Percentiles rank a stretch among this genome's conserved stretches.
phyloP scores from a whole-genome alignment of 176 grass and related monocot genomes.

The Aegilops sharonensis region DNA sequence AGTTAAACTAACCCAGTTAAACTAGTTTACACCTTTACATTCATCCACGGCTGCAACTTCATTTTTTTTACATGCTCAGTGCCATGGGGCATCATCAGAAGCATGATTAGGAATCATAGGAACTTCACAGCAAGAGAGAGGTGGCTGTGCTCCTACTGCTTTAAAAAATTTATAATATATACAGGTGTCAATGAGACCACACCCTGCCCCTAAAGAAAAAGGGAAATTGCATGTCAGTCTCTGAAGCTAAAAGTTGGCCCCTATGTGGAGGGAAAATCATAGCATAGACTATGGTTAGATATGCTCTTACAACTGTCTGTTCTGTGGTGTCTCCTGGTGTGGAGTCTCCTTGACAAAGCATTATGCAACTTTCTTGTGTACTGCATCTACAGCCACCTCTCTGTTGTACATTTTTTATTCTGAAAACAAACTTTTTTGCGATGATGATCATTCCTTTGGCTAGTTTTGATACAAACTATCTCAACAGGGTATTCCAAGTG shows the following conservation, averaged over 20 bases:
- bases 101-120: not conserved
- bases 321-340: not conserved
- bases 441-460: constrained; percentile 13
- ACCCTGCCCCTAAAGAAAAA: not conserved
- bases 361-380: not conserved
- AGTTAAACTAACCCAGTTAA: not conserved
- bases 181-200: not conserved
- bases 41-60: not conserved
- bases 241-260: not conserved
- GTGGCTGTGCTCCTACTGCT: not conserved
- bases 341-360: constrained; percentile 8
- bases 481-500: constrained; percentile 60
- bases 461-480: constrained; percentile 4
- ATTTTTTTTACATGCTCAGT: not conserved
- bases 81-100: not conserved
- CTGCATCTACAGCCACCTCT: not conserved
- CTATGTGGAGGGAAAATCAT: not conserved
- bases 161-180: not conserved
- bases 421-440: not conserved
- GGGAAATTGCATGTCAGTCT: not conserved
- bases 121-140: not conserved
- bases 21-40: not conserved
- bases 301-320: not conserved
- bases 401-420: not conserved
- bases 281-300: not conserved